Conservation (phyloP, 2,329 filamentous ascomycete genomes). For the Fusarium sp. region DNA sequence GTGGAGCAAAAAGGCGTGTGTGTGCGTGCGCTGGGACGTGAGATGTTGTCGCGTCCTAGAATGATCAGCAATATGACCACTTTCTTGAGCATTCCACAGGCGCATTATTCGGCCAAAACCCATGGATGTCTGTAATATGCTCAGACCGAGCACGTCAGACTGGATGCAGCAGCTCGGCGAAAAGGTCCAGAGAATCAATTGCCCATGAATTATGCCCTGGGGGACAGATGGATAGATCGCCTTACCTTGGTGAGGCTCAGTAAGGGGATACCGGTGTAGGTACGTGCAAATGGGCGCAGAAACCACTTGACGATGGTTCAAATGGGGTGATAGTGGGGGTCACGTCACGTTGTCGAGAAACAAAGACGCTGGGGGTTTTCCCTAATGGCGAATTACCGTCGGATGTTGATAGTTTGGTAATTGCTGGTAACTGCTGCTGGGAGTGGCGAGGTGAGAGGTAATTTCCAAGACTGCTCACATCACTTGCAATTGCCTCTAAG, state of each 20-base stretch:
- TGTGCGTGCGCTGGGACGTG: conserved; percentile 26
- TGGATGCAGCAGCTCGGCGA: conserved; percentile 19
- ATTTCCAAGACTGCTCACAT: conserved; percentile 17
- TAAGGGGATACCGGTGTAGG: conserved; percentile 19
- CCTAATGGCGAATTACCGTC: conserved; percentile 20
- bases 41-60: conserved; percentile 26
- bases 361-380: conserved; percentile 10
- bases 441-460: conserved; percentile 11
- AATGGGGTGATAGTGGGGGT: conserved; percentile 51
- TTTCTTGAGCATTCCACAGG: conserved; percentile 24
- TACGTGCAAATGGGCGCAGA: conserved; percentile 28
- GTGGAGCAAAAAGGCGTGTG: conserved; percentile 11
- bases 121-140: conserved; percentile 2
- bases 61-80: conserved; percentile 38
- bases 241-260: conserved; percentile 37
- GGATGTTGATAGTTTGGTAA: conserved; percentile 28
- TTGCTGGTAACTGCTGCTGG: conserved; percentile 9
- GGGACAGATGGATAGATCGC: conserved; percentile 3
- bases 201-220: conserved; percentile 2
- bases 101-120: conserved; percentile 24
- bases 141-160: conserved; percentile 14
- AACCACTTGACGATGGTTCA: conserved; percentile 36
- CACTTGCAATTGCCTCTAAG: conserved; percentile 5
- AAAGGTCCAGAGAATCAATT: conserved; percentile 16
- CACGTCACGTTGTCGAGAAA: conserved; percentile 48